Conservation (phyloP, 345 rosid species). For the Populus deltoides region DNA sequence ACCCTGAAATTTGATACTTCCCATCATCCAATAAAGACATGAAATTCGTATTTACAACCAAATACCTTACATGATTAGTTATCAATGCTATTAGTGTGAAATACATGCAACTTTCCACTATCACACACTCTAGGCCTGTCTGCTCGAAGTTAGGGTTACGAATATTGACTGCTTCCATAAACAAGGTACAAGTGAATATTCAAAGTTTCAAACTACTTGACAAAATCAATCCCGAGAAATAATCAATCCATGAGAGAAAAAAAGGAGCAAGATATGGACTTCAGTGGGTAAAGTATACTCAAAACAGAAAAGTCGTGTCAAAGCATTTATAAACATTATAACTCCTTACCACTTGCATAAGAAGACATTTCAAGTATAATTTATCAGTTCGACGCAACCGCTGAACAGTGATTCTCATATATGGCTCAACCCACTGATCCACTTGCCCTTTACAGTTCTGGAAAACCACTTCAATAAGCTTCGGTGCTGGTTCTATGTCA, state of each 20-base stretch:
- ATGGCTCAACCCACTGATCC: constrained; percentile 98
- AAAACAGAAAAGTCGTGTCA: neutral
- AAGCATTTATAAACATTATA: neutral
- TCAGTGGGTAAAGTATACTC: neutral
- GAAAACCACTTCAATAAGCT: constrained; percentile 92
- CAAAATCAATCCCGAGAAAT: neutral
- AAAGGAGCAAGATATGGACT: neutral
- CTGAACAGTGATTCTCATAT: constrained; percentile 74
- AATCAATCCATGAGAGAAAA: neutral
- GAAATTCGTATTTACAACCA: neutral
- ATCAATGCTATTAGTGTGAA: neutral
- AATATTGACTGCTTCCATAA: neutral
- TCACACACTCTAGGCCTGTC: neutral
- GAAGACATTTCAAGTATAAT: constrained; percentile 85
- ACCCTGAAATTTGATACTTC: neutral
- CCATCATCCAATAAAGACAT: neutral
- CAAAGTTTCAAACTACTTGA: neutral
- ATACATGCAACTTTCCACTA: neutral
- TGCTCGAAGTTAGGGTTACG: neutral
- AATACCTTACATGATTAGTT: neutral
- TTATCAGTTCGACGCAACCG: constrained; percentile 75
- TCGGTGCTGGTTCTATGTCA: constrained; percentile 95
- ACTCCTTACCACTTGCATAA: constrained; percentile 85
- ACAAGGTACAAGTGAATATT: neutral
- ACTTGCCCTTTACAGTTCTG: constrained; percentile 98